Evolutionary conservation across 2,329 filamentous ascomycete genomes (phyloP).

Genomic region (Claviceps pazoutovae): DNA sequence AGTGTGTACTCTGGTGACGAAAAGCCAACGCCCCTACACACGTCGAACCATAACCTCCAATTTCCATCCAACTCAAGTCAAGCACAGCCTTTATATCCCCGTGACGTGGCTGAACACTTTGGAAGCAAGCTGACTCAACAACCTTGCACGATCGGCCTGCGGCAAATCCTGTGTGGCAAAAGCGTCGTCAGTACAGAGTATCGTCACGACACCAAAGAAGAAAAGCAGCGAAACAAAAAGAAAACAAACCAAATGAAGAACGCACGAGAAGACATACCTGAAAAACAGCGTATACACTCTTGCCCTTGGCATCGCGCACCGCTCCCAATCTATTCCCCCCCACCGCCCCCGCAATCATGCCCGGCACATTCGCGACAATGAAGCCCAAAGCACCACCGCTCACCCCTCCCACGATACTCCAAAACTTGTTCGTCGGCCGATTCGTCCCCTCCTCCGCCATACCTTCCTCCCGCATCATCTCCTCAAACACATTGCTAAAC

Average conservation of each 20-base stretch:
- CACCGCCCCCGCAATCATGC: conserved; percentile 76
- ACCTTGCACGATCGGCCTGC: conserved; percentile 62
- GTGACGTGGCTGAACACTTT: conserved; percentile 77
- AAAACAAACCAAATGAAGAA: too few relatives aligned
- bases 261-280: conserved; percentile 25
- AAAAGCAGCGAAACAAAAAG: not conserved
- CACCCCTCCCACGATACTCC: conserved; percentile 70
- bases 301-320: conserved; percentile 77
- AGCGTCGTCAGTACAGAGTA: not conserved
- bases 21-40: not conserved
- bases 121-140: conserved; percentile 72
- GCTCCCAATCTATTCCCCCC: conserved; percentile 87
- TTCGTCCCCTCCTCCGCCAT: conserved; percentile 58
- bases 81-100: conserved; percentile 19
- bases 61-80: not conserved
- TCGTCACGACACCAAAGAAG: not conserved
- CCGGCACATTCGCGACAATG: conserved; percentile 85
- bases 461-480: conserved; percentile 79
- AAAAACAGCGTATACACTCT: conserved; percentile 90
- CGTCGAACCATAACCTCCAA: not conserved
- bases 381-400: conserved; percentile 87
- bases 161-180: conserved; percentile 52
- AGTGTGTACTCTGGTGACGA: too few relatives aligned
- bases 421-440: conserved; percentile 59
- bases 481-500: conserved; percentile 77